Evolutionary conservation across 2,329 filamentous ascomycete genomes (phyloP).

Genomic region (Beauveria scarabaeidicola): DNA sequence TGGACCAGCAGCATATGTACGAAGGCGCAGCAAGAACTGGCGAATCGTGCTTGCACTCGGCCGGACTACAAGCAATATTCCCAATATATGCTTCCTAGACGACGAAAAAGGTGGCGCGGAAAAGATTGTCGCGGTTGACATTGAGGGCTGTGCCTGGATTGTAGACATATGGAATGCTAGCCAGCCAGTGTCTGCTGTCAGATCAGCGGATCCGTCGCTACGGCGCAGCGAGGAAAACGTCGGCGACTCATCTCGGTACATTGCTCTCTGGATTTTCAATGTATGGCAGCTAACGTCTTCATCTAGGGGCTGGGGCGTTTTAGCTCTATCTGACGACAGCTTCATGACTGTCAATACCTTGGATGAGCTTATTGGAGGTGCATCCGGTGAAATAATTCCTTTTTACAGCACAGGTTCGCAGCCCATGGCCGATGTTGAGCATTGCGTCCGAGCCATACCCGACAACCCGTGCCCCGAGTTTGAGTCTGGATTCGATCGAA

Average conservation of each 20-base stretch:
- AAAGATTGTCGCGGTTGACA: constrained; percentile 43
- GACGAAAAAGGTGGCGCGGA: constrained; percentile 38
- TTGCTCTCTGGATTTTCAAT: not conserved
- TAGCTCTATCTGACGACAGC: constrained; percentile 35
- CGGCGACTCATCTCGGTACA: constrained; percentile 21
- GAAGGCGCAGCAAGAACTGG: constrained; percentile 38
- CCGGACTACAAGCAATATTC: constrained; percentile 36
- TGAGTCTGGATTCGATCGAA: not conserved
- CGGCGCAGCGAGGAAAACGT: constrained; percentile 24
- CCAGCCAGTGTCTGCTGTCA: constrained; percentile 21
- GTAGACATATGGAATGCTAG: constrained; percentile 42
- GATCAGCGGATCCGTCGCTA: constrained; percentile 12
- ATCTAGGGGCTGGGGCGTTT: constrained; percentile 39
- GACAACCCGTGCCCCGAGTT: constrained; percentile 23
- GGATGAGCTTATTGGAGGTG: constrained; percentile 26
- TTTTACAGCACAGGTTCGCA: constrained; percentile 4
- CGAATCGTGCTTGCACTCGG: constrained; percentile 39
- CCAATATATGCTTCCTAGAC: constrained; percentile 43
- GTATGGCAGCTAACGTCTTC: not conserved
- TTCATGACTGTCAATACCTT: constrained; percentile 30
- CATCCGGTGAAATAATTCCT: constrained; percentile 15
- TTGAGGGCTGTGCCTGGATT: constrained; percentile 39
- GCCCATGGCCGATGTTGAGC: constrained; percentile 21
- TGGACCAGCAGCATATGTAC: constrained; percentile 25
- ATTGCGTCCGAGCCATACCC: constrained; percentile 14